Conservation (phyloP, 176 grass and related monocot species). For the Eremochloa ophiuroides region DNA sequence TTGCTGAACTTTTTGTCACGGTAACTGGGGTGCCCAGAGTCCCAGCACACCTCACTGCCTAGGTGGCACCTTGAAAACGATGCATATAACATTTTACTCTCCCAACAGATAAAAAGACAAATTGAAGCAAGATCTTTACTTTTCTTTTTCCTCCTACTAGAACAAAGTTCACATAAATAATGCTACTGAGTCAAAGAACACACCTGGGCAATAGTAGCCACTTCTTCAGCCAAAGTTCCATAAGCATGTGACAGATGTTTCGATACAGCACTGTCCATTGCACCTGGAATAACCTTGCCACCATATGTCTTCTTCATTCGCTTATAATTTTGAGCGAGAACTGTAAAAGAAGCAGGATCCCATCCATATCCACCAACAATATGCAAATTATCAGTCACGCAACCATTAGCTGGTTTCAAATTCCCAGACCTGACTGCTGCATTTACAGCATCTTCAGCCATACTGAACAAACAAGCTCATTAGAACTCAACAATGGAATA, state of each 20-base stretch:
- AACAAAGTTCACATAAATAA: conserved; percentile 1
- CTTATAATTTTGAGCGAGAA: conserved; percentile 78
- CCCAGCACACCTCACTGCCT: background rate
- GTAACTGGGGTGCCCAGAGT: no score
- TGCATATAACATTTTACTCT: background rate
- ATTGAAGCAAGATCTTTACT: background rate
- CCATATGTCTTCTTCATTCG: conserved; percentile 77
- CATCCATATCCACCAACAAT: conserved; percentile 88
- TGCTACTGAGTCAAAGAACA: background rate
- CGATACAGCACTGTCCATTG: conserved; percentile 78
- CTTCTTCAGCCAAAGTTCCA: conserved; percentile 75
- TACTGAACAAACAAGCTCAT: conserved; percentile 50
- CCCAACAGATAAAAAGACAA: background rate
- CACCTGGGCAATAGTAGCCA: conserved; percentile 90
- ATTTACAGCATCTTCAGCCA: conserved; percentile 95
- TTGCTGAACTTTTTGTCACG: no score
- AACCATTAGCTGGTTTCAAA: conserved; percentile 74
- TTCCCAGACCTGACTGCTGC: conserved; percentile 74
- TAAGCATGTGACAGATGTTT: conserved; percentile 94
- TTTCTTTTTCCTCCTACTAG: background rate
- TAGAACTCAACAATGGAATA: conserved; percentile 2
- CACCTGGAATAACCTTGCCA: conserved; percentile 90
- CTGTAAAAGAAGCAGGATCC: conserved; percentile 73
- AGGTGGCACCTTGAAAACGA: background rate
- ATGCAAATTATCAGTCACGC: conserved; percentile 75